Evolutionary conservation across 2,329 filamentous ascomycete species (phyloP).

Genomic region (Hymenoscyphus fraxineus): DNA sequence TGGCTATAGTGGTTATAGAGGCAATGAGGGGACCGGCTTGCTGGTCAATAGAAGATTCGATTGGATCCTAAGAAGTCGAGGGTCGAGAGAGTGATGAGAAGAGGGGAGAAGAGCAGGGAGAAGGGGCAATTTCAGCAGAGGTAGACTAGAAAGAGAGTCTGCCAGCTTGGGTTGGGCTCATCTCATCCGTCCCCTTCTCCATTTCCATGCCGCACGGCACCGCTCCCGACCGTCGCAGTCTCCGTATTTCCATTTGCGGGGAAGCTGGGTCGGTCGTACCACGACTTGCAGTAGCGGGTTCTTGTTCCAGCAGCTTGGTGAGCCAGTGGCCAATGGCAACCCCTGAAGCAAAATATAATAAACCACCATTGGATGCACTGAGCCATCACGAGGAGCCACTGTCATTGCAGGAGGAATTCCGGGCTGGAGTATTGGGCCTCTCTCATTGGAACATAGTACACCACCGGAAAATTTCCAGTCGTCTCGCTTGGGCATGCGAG

Average conservation of each 20-base stretch:
- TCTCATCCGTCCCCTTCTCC: constrained; percentile 11
- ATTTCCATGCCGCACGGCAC: background rate
- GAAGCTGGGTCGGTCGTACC: constrained; percentile 1
- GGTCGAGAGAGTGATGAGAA: background rate
- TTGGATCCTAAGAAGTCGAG: background rate
- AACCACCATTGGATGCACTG: no score
- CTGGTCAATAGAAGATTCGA: background rate
- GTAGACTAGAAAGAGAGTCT: constrained; percentile 1
- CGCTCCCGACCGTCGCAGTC: background rate
- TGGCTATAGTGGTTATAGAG: background rate
- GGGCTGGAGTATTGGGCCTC: background rate
- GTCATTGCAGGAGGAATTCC: constrained; percentile 1
- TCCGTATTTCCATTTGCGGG: constrained; percentile 11
- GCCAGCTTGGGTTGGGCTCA: constrained; percentile 9
- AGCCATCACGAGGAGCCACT: no score
- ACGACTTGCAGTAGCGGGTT: background rate
- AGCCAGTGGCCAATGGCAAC: constrained; percentile 12
- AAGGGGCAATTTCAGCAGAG: background rate
- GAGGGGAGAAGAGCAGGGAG: background rate
- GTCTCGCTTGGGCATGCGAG: background rate
- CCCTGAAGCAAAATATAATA: background rate
- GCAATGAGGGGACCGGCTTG: background rate
- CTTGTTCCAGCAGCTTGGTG: background rate
- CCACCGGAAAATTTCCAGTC: background rate
- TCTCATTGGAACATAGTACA: constrained; percentile 10